Conservation (phyloP, 108 stramenopile genomes). For the Nannochloropsis granulata region DNA sequence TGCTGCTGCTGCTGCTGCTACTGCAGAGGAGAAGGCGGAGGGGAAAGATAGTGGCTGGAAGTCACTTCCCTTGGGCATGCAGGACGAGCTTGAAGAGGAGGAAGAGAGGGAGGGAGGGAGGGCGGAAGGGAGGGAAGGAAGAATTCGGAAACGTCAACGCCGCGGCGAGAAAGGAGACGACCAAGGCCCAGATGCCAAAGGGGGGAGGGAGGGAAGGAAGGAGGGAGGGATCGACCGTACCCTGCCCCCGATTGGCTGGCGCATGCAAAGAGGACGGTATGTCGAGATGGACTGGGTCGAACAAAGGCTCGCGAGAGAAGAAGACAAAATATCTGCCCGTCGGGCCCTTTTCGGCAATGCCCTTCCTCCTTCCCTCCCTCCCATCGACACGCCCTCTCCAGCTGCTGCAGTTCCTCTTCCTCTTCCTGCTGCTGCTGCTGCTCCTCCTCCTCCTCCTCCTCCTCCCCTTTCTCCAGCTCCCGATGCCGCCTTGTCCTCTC, state of each 20-base stretch:
- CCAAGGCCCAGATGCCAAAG: no score
- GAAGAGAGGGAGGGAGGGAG: background rate
- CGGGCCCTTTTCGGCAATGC: background rate
- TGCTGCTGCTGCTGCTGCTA: no score
- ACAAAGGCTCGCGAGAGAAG: background rate
- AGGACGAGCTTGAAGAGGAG: no score
- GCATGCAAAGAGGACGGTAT: background rate
- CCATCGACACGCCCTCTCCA: background rate
- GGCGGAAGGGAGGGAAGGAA: no score
- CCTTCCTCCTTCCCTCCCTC: background rate
- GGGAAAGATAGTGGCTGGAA: no score
- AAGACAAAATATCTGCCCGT: no score
- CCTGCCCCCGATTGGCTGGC: background rate
- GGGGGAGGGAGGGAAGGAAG: background rate
- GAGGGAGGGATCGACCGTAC: background rate
- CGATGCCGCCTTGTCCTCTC: background rate
- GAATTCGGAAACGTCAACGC: no score
- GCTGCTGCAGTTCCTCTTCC: conserved; percentile 57
- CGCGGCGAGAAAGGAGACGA: no score
- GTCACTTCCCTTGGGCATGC: background rate
- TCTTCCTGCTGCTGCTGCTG: no score
- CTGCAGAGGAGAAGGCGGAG: no score
- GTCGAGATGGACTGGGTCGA: background rate
- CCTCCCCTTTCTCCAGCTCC: conserved; percentile 33
- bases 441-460: conserved; percentile 59